Evolutionary conservation across 805 yeast genomes (phyloP).

Genomic region (Starmerella vitae): DNA sequence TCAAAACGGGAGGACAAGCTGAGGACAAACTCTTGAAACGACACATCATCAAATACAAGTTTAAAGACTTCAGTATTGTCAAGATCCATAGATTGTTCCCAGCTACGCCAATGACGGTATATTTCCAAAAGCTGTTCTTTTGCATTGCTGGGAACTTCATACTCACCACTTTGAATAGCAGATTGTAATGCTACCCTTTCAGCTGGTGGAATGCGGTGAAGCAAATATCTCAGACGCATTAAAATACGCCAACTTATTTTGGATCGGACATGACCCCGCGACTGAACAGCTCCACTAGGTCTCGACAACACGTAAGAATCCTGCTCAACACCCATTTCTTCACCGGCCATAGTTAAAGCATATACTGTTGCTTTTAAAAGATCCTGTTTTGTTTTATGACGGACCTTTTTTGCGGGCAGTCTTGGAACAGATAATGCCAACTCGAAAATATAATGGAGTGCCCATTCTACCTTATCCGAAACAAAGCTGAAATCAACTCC

Average conservation of each 20-base stretch:
- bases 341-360: slow-evolving; percentile 31
- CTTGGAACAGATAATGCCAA: slow-evolving; percentile 1
- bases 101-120: slow-evolving; percentile 72
- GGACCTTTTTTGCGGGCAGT: no score
- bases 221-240: slow-evolving; percentile 63
- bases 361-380: slow-evolving; percentile 9
- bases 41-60: slow-evolving; percentile 12
- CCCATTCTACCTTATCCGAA: slow-evolving; percentile 16
- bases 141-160: slow-evolving; percentile 42
- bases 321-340: slow-evolving; percentile 43
- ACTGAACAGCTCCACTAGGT: slow-evolving; percentile 68
- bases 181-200: slow-evolving; percentile 34
- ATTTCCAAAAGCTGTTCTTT: slow-evolving; percentile 40
- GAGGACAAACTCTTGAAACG: slow-evolving; percentile 13
- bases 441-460: slow-evolving; percentile 4
- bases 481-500: slow-evolving; percentile 14
- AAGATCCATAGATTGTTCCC: slow-evolving; percentile 45
- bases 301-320: slow-evolving; percentile 86
- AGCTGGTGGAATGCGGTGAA: slow-evolving; percentile 36
- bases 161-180: slow-evolving; percentile 25
- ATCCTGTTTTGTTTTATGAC: not conserved
- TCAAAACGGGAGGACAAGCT: slow-evolving; percentile 9
- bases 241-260: slow-evolving; percentile 80
- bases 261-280: slow-evolving; percentile 61
- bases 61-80: slow-evolving; percentile 21